Percentiles rank a stretch among this genome's conserved stretches.
These are phyloP conservation scores for Hypoxylon sp. DNA, from an alignment of 2,329 filamentous ascomycete species.

Conservation along the genomic window DNA sequence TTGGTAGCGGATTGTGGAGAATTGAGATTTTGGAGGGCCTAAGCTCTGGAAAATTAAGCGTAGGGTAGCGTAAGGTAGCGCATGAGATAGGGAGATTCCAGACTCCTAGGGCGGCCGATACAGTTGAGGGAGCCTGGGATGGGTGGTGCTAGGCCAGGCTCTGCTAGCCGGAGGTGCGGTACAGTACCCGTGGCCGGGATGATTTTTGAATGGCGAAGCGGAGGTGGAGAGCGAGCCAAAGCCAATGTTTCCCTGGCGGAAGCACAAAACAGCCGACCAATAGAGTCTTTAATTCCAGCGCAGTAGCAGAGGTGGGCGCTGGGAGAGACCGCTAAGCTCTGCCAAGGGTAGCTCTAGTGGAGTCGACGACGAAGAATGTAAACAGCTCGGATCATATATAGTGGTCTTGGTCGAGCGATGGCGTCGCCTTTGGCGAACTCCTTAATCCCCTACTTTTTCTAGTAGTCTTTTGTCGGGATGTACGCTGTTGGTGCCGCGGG, in stretches of 20 bases:
- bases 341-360: slow-evolving; percentile 31
- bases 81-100: slow-evolving; percentile 43
- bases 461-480: slow-evolving; percentile 18
- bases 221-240: slow-evolving; percentile 46
- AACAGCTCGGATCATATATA: slow-evolving; percentile 7
- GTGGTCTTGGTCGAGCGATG: neutral
- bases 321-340: slow-evolving; percentile 20
- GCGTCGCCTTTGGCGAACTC: slow-evolving; percentile 1
- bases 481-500: slow-evolving; percentile 26
- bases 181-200: slow-evolving; percentile 44
- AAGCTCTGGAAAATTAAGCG: slow-evolving; percentile 42
- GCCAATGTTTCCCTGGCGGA: slow-evolving; percentile 38
- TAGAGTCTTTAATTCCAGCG: slow-evolving; percentile 25
- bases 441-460: slow-evolving; percentile 7
- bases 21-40: slow-evolving; percentile 41
- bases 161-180: slow-evolving; percentile 43
- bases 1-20: slow-evolving; percentile 41
- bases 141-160: slow-evolving; percentile 12
- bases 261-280: slow-evolving; percentile 41
- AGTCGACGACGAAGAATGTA: slow-evolving; percentile 23
- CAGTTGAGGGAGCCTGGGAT: slow-evolving; percentile 32
- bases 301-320: slow-evolving; percentile 31
- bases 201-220: slow-evolving; percentile 44
- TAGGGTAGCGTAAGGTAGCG: slow-evolving; percentile 36
- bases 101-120: slow-evolving; percentile 36